These are phyloP conservation scores for Fusarium agapanthi DNA, from an alignment of 2,329 filamentous ascomycete genomes.

Conservation along the genomic window DNA sequence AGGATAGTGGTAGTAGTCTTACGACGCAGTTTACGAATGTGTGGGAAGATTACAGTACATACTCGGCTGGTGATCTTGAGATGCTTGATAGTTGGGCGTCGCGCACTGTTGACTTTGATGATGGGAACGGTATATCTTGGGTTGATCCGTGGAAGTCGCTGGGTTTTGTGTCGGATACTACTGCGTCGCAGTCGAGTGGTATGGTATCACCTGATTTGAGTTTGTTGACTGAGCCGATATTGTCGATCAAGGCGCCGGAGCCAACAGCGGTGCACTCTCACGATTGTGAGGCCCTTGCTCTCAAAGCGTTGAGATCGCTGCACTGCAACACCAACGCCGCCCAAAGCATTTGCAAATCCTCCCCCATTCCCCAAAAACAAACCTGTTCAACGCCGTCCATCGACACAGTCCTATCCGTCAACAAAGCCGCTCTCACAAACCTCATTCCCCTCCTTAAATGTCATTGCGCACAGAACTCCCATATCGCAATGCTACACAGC, in stretches of 20 bases:
- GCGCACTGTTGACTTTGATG: slow-evolving; percentile 14
- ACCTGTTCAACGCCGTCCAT: slow-evolving; percentile 3
- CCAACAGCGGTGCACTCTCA: background rate
- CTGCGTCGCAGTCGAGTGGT: background rate
- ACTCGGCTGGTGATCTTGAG: background rate
- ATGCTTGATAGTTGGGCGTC: slow-evolving; percentile 17
- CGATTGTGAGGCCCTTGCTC: slow-evolving; percentile 17
- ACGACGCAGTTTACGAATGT: background rate
- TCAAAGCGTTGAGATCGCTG: slow-evolving; percentile 2
- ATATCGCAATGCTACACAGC: slow-evolving; percentile 13
- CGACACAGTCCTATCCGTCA: slow-evolving; percentile 18
- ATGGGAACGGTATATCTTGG: slow-evolving; percentile 7
- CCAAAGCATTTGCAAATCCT: background rate
- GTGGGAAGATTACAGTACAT: slow-evolving; percentile 5
- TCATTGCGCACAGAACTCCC: background rate
- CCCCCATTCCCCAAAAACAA: background rate
- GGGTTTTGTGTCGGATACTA: background rate
- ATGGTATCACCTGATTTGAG: slow-evolving; percentile 5
- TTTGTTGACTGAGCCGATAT: background rate
- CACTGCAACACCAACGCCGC: slow-evolving; percentile 4
- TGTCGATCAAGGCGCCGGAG: background rate
- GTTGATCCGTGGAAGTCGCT: slow-evolving; percentile 10
- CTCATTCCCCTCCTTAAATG: slow-evolving; percentile 19
- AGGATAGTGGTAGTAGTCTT: background rate
- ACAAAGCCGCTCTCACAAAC: slow-evolving; percentile 11